Conservation (phyloP, 2,329 filamentous ascomycete genomes). For the Hansfordia pulvinata region DNA sequence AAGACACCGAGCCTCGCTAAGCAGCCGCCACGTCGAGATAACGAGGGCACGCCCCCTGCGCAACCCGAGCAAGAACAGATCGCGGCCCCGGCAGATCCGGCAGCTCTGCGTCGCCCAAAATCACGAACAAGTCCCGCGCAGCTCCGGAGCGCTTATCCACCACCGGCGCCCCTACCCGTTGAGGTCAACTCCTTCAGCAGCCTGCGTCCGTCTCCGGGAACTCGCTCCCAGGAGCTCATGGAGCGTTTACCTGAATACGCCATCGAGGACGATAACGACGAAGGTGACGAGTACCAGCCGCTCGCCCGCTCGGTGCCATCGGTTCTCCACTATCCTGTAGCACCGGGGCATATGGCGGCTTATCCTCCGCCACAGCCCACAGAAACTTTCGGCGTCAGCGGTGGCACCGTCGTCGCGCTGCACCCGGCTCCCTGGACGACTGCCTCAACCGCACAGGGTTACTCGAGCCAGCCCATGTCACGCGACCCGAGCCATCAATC, state of each 20-base stretch:
- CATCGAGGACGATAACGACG: constrained; percentile 5
- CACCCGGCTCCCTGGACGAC: constrained; percentile 7
- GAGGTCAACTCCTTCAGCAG: constrained; percentile 15
- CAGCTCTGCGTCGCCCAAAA: constrained; percentile 6
- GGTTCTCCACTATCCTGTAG: constrained; percentile 4
- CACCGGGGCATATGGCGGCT: constrained; percentile 10
- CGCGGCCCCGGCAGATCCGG: no score
- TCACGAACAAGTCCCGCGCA: constrained; percentile 14
- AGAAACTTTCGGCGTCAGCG: constrained; percentile 5
- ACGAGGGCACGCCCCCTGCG: no score
- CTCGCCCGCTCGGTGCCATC: constrained; percentile 10
- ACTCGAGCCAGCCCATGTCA: constrained; percentile 36
- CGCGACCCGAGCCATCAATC: constrained; percentile 28
- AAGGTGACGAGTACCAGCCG: constrained; percentile 5
- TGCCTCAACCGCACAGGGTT: constrained; percentile 18
- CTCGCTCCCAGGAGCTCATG: not conserved
- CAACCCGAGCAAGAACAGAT: not conserved
- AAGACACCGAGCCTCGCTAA: constrained; percentile 4
- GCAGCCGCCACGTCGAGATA: constrained; percentile 1
- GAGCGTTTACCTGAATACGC: constrained; percentile 4
- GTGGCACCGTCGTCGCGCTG: constrained; percentile 10
- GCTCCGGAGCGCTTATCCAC: constrained; percentile 11
- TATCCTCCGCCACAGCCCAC: constrained; percentile 8
- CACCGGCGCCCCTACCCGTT: constrained; percentile 15
- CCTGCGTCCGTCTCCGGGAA: constrained; percentile 4